phyloP scores from a whole-genome alignment of 2,329 filamentous ascomycete genomes.

The Phoma herbarum region DNA sequence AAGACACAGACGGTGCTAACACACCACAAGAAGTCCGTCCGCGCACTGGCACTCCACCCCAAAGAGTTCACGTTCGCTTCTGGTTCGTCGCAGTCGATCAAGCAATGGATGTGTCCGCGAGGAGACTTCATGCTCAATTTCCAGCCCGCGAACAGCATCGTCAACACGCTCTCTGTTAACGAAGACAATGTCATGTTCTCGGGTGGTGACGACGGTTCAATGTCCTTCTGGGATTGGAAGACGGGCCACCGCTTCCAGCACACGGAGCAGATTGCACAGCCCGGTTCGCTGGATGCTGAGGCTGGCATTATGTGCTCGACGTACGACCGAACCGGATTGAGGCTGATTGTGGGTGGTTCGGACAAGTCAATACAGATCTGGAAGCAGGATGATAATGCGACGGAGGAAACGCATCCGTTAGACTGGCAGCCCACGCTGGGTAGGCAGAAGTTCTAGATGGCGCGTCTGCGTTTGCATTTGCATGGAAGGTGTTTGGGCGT shows the following conservation, averaged over 20 bases:
- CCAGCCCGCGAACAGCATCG: conserved; percentile 93
- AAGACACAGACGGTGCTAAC: conserved; percentile 97
- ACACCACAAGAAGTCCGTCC: conserved; percentile 97
- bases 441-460: conserved; percentile 69
- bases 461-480: conserved; percentile 6
- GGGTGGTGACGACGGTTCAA: conserved; percentile 93
- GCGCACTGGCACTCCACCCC: conserved; percentile 83
- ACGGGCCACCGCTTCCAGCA: conserved; percentile 90
- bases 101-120: conserved; percentile 99
- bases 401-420: conserved; percentile 87
- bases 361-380: conserved; percentile 96
- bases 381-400: conserved; percentile 92
- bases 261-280: conserved; percentile 90
- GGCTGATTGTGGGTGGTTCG: conserved; percentile 91
- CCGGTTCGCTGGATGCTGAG: conserved; percentile 92
- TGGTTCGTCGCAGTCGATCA: conserved; percentile 91
- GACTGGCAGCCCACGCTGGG: conserved; percentile 88
- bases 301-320: conserved; percentile 93
- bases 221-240: conserved; percentile 99
- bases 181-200: conserved; percentile 95
- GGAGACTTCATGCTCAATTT: conserved; percentile 99
- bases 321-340: conserved; percentile 87
- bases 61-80: conserved; percentile 96
- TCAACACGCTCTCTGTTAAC: conserved; percentile 93
- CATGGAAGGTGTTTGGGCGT: conserved; percentile 23